Percentiles rank a stretch among this genome's conserved stretches.
Conservation (phyloP, 139 green algal genomes). For the Coelastrella sp. region DNA sequence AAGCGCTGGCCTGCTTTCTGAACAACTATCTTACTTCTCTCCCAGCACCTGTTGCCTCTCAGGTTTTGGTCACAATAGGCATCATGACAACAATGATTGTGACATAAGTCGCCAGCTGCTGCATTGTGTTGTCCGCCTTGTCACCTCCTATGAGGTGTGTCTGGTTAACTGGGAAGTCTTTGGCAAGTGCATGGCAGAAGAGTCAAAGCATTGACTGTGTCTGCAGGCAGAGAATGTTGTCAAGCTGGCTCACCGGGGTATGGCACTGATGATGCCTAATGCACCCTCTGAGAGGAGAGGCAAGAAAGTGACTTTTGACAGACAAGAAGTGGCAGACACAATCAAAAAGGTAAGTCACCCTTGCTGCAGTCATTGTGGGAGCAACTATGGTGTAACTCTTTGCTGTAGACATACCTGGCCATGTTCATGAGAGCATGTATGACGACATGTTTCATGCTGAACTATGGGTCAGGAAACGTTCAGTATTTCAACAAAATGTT, state of each 20-base stretch:
- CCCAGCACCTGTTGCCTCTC: neutral
- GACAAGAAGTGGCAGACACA: conserved; percentile 9
- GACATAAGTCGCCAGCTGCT: neutral
- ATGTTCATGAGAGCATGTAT: too few relatives aligned
- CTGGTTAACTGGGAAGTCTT: neutral
- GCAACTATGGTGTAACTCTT: too few relatives aligned
- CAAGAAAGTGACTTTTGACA: neutral
- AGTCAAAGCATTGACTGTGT: neutral
- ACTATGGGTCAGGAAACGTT: too few relatives aligned
- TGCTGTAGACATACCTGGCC: too few relatives aligned
- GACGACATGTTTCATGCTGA: too few relatives aligned
- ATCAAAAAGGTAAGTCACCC: neutral
- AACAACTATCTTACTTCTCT: too few relatives aligned
- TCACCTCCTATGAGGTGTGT: neutral
- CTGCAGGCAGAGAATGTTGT: neutral
- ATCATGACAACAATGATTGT: neutral
- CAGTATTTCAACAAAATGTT: too few relatives aligned
- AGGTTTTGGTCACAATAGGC: too few relatives aligned
- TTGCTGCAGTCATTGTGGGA: too few relatives aligned
- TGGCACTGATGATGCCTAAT: conserved; percentile 4
- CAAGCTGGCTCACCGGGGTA: neutral
- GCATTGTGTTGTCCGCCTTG: neutral
- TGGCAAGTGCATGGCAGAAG: too few relatives aligned
- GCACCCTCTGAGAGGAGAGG: neutral
- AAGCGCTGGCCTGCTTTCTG: neutral